Evolutionary conservation across 2,329 filamentous ascomycete species (phyloP).

Genomic region (Leptodontidium sp.): DNA sequence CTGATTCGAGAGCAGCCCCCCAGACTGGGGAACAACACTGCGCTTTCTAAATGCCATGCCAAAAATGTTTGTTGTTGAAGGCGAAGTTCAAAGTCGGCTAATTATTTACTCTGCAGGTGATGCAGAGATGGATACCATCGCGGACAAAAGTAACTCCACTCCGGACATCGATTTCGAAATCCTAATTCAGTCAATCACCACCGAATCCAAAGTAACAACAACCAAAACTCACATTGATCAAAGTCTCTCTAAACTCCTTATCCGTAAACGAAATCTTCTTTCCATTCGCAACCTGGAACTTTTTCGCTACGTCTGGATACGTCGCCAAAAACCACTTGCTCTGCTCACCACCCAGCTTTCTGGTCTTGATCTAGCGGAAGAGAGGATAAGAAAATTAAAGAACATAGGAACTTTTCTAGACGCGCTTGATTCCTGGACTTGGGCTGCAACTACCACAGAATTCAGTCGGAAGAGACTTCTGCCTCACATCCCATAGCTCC

Average conservation of each 20-base stretch:
- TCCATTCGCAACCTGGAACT: slow-evolving; percentile 28
- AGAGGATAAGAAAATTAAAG: neutral
- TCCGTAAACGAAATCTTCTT: slow-evolving; percentile 34
- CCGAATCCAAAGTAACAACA: neutral
- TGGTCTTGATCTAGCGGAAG: neutral
- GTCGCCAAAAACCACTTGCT: slow-evolving; percentile 36
- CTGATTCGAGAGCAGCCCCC: neutral
- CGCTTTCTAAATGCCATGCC: slow-evolving; percentile 74
- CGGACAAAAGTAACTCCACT: slow-evolving; percentile 8
- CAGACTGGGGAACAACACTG: slow-evolving; percentile 56
- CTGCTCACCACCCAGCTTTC: slow-evolving; percentile 11
- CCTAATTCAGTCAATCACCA: slow-evolving; percentile 27
- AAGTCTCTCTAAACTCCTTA: slow-evolving; percentile 33
- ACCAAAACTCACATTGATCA: slow-evolving; percentile 34
- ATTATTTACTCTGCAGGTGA: slow-evolving; percentile 17
- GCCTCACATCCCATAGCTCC: no score
- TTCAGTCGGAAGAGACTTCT: neutral
- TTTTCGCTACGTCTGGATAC: slow-evolving; percentile 22
- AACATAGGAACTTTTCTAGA: neutral
- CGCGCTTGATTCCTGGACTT: neutral
- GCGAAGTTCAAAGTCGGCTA: slow-evolving; percentile 4
- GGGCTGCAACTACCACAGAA: neutral
- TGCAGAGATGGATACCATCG: neutral
- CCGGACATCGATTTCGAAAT: neutral
- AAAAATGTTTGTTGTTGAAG: neutral